Conservation (phyloP, 331 rosid genomes). For the Quercus lobata region DNA sequence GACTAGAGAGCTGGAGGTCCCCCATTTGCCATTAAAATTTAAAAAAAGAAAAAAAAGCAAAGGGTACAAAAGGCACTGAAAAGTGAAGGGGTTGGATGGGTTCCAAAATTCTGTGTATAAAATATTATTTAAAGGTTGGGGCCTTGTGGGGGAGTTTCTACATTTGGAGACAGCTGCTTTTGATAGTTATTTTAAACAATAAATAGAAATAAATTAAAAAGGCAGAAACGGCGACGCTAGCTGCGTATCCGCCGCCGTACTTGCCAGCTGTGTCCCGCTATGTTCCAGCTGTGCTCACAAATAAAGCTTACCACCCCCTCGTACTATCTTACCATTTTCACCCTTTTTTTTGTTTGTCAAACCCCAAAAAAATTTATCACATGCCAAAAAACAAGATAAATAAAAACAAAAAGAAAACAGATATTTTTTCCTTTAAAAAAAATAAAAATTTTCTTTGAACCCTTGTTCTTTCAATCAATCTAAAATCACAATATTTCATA, state of each 20-base stretch:
- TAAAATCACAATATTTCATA: too few species aligned
- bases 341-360: background rate
- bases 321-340: constrained; percentile 9
- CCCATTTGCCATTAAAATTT: background rate
- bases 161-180: constrained; percentile 2
- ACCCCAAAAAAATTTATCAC: background rate
- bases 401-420: too few species aligned
- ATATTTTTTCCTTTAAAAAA: too few species aligned
- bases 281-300: constrained; percentile 38
- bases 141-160: background rate
- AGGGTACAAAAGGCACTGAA: constrained; percentile 3
- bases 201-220: too few species aligned
- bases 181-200: too few species aligned
- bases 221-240: constrained; percentile 30
- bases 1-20: background rate
- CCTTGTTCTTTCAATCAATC: too few species aligned
- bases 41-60: background rate
- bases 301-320: background rate
- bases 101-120: background rate
- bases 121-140: too few species aligned
- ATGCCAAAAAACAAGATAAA: too few species aligned
- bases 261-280: constrained; percentile 50
- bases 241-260: constrained; percentile 40
- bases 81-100: background rate
- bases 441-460: too few species aligned